Percentiles rank a stretch among this genome's conserved stretches.
Conservation (phyloP, 1,284 basidiomycete species). For the Trametes versicolor region DNA sequence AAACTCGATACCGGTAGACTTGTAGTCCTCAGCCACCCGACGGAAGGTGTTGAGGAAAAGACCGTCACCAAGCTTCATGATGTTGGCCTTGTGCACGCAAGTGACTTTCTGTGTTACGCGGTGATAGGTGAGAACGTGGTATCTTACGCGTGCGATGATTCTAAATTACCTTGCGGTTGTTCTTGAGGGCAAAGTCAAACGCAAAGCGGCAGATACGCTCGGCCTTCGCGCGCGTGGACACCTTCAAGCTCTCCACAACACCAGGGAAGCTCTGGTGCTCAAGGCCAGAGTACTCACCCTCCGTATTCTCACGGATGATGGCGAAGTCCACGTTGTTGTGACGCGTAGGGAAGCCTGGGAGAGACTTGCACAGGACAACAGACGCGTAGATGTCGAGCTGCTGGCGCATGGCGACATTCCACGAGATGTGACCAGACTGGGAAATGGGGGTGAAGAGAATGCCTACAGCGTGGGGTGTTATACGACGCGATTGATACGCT, state of each 20-base stretch:
- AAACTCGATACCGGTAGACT: slow-evolving; percentile 89
- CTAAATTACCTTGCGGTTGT: slow-evolving; percentile 87
- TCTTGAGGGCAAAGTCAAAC: slow-evolving; percentile 99
- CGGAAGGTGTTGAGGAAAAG: slow-evolving; percentile 99
- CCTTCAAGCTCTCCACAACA: slow-evolving; percentile 98
- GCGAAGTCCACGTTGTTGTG: slow-evolving; percentile 98
- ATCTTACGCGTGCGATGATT: not conserved
- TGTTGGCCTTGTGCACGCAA: slow-evolving; percentile 99
- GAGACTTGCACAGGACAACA: slow-evolving; percentile 97
- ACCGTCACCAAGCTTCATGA: slow-evolving; percentile 99
- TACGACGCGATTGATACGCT: slow-evolving; percentile 6
- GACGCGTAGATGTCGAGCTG: slow-evolving; percentile 99
- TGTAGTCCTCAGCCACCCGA: slow-evolving; percentile 95
- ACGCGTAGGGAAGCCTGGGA: slow-evolving; percentile 96
- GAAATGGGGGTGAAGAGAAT: slow-evolving; percentile 99
- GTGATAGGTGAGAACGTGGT: not conserved
- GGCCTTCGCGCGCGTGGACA: slow-evolving; percentile 94
- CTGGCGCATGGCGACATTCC: slow-evolving; percentile 99
- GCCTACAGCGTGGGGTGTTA: slow-evolving; percentile 59
- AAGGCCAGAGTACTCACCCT: slow-evolving; percentile 99
- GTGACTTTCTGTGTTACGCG: slow-evolving; percentile 88
- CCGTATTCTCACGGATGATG: slow-evolving; percentile 99
- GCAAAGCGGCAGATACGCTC: slow-evolving; percentile 98
- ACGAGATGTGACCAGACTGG: slow-evolving; percentile 96
- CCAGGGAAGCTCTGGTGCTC: slow-evolving; percentile 99